Conservation (phyloP, 345 rosid genomes). For the Rhizophora apiculata region DNA sequence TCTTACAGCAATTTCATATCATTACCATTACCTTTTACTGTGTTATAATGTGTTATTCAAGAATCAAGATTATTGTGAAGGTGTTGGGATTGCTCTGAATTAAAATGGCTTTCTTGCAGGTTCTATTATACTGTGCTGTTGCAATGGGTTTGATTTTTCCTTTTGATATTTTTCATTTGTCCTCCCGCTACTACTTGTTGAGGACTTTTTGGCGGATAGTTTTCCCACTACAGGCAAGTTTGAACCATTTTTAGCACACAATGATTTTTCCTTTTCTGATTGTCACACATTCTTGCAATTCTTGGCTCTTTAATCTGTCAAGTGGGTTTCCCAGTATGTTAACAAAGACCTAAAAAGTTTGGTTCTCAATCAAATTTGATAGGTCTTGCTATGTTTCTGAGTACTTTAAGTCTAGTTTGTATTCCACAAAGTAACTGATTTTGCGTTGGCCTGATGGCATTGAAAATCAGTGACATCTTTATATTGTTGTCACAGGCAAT, state of each 20-base stretch:
- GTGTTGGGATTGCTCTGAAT: slow-evolving; percentile 7
- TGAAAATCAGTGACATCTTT: background rate
- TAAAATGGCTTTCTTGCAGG: slow-evolving; percentile 42
- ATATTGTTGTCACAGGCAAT: slow-evolving; percentile 52
- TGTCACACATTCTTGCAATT: background rate
- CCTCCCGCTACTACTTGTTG: slow-evolving; percentile 77
- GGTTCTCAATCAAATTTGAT: background rate
- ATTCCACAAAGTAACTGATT: too few relatives aligned
- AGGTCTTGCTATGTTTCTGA: background rate
- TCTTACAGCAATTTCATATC: background rate
- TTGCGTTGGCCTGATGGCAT: too few relatives aligned
- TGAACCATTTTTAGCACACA: background rate
- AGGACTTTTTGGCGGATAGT: slow-evolving; percentile 88
- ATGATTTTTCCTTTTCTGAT: background rate
- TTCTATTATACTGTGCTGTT: slow-evolving; percentile 68
- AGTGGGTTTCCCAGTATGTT: background rate
- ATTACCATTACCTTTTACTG: background rate
- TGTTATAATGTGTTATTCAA: background rate
- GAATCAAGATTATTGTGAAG: background rate
- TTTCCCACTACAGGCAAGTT: slow-evolving; percentile 81
- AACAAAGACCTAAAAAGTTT: background rate
- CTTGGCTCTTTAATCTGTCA: background rate
- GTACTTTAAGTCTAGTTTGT: too few relatives aligned
- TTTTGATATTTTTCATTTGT: slow-evolving; percentile 72
- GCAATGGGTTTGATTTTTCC: slow-evolving; percentile 72